Conservation (phyloP, 768 basidiomycete genomes). For the Phlebiopsis gigantea region DNA sequence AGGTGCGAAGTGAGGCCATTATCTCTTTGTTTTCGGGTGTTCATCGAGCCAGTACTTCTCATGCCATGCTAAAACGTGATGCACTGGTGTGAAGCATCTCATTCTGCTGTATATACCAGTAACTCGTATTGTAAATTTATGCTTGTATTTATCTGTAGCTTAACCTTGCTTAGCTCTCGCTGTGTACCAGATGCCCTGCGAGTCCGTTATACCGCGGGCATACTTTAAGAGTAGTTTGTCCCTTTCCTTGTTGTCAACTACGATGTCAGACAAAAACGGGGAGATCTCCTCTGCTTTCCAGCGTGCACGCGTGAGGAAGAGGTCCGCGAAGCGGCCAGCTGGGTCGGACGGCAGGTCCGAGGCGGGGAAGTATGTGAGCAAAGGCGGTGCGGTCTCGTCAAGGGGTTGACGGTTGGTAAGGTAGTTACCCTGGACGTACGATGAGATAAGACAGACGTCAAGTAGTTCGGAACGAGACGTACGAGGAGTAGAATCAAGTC, state of each 20-base stretch:
- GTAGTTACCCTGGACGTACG: conserved; percentile 63
- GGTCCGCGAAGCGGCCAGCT: conserved; percentile 74
- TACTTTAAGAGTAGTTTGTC: conserved; percentile 87
- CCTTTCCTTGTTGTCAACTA: conserved; percentile 78
- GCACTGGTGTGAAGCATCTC: too few relatives aligned
- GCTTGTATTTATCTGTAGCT: neutral
- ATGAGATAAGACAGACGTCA: neutral
- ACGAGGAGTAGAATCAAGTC: conserved; percentile 68
- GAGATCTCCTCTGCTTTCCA: conserved; percentile 79
- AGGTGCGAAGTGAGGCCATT: too few relatives aligned
- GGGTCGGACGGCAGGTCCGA: conserved; percentile 74
- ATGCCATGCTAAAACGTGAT: too few relatives aligned
- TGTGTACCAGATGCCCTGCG: conserved; percentile 69
- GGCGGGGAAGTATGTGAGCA: conserved; percentile 71
- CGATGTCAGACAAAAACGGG: conserved; percentile 79
- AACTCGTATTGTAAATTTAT: too few relatives aligned
- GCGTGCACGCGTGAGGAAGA: conserved; percentile 74
- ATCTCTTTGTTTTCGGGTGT: too few relatives aligned
- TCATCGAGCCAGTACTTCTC: too few relatives aligned
- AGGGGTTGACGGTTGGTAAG: conserved; percentile 38
- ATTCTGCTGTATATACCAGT: too few relatives aligned
- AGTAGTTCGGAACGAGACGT: conserved; percentile 21
- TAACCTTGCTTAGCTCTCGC: conserved; percentile 43
- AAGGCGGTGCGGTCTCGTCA: conserved; percentile 25
- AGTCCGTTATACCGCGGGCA: conserved; percentile 70